Evolutionary conservation across 1,284 basidiomycete genomes (phyloP).

Genomic region (Microstroma glucosiphilum): DNA sequence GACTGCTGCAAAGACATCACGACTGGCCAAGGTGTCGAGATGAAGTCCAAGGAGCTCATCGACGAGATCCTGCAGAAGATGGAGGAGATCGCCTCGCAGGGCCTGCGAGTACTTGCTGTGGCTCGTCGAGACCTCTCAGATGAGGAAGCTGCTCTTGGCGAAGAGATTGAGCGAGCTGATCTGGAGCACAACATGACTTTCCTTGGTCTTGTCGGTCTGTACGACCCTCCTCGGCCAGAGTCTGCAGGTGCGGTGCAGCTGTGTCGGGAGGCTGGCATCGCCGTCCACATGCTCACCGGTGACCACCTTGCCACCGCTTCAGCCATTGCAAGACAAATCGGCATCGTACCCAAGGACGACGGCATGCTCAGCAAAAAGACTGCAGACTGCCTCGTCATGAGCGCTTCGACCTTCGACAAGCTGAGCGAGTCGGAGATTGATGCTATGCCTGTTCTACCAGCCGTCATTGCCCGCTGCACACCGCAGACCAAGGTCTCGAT

Average conservation of each 20-base stretch:
- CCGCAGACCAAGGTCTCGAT: constrained; percentile 56
- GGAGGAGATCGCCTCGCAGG: constrained; percentile 41
- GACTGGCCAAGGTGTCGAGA: constrained; percentile 45
- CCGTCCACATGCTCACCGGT: constrained; percentile 43
- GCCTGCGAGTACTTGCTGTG: constrained; percentile 45
- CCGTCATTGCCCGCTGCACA: constrained; percentile 60
- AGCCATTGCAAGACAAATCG: constrained; percentile 38
- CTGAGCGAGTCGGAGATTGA: constrained; percentile 62
- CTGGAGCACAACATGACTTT: constrained; percentile 38
- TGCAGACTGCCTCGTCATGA: constrained; percentile 52
- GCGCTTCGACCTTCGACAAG: constrained; percentile 62
- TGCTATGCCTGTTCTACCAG: constrained; percentile 56
- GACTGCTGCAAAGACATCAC: constrained; percentile 36
- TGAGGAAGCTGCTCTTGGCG: constrained; percentile 27
- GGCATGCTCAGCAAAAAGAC: constrained; percentile 24
- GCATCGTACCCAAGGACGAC: constrained; percentile 53
- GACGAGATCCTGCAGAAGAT: constrained; percentile 35
- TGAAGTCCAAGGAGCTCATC: constrained; percentile 32
- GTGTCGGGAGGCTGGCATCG: constrained; percentile 38
- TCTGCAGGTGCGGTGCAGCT: constrained; percentile 37
- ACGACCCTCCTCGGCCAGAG: constrained; percentile 43
- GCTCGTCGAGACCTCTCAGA: constrained; percentile 33
- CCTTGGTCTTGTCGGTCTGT: constrained; percentile 41
- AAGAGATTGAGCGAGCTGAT: constrained; percentile 30
- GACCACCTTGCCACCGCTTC: constrained; percentile 40